Base-by-base conservation (phyloP, 2,329 filamentous ascomycete genomes). In the Fusarium sp. region DNA sequence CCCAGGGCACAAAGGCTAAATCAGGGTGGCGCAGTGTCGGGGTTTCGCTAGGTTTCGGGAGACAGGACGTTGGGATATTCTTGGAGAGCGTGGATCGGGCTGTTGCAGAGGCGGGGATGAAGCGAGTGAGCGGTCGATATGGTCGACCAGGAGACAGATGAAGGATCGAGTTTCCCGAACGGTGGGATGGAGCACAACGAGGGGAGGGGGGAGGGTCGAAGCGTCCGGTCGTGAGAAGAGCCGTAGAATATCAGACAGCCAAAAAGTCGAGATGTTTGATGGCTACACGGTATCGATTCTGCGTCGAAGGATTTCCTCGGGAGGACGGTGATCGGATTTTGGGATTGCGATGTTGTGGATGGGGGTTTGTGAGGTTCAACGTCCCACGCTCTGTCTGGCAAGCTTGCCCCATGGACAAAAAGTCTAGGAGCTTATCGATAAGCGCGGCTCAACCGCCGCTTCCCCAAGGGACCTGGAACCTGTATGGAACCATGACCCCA, bases 341-440 rank as follows among this genome's bases (percentile, higher is more conserved):
- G 66, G 50, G 69, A 60, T 70, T 70, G 64, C 64, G 70, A 68
- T 74, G 66, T 73, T 74, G 74, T 79, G 72, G 76, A 61, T 72
- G 73, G 68, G 66, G 70, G 69, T 76, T 76, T 70, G 59, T 40
- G 66, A 79, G 75, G 70, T 78, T 66, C 58, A 70, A 73, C 62
- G 68, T 70, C 59, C 69, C 62, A 58, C 56, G 56, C 33, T 58
- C 35, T 38, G 33, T 58, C 56, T 58, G 56, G 56, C 35, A 58
- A 37, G 33, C 35, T 58, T 37, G 35, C 35, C 56, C 54, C 32
- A 37, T 14, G 6, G 35, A n/a, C 38, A 63, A 68, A 71, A 69
- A 70, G 74, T 68, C 68, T 62, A 74, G 68, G 76, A 75, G 63
- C 76, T 81, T 81, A 81, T 81, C 79, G 79, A 81, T 81, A 80